Base-by-base conservation (phyloP, 2,329 filamentous ascomycete genomes). In the Didymella keratinophila region DNA sequence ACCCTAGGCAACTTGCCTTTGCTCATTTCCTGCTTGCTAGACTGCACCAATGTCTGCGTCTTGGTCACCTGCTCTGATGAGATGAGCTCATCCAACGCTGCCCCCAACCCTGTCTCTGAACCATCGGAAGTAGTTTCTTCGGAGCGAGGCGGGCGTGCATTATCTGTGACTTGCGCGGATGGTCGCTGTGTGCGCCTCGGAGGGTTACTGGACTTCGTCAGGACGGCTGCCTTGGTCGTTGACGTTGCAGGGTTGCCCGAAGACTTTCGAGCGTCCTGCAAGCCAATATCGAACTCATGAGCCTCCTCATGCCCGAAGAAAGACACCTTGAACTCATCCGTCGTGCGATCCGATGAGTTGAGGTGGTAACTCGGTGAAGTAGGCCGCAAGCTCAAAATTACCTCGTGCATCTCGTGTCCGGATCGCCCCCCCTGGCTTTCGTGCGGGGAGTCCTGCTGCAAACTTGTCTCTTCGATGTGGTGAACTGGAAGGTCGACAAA, bases 401-500 rank as follows among this genome's bases (percentile, higher is more conserved):
- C 23, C 27, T 21, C 32, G 27, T 57, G 12, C 68, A 63, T 46
- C 32, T 39, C 47, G 41, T 54, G 50, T 49, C 41, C 56, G 4
- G 56, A 58, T 5, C 41, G 56, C 9, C 46, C 56, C 21, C 54
- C 56, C 18, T 58, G 56, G n/a, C 50, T 58, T 43, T 54, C 56
- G 27, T 54, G 27, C 2, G 56, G 56, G 9, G 50, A 50, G 14
- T 42, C 46, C 18, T 61, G 62, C 37, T 58, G 58, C 16, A 55
- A 43, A 1, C 42, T 28, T 4, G 52, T 54, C 10, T 55, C 47
- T 14, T 57, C 20, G 36, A 76, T 68, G 25, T 68, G 62, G 12
- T 43, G 27, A 20, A 73, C 30, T 8, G 73, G 70, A 27, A 77
- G 60, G 27, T 76, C 73, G 12, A 76, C 44, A 48, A 72, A 74